Evolutionary conservation across 768 basidiomycete genomes (phyloP).

Genomic region (Termitomyces sp.): DNA sequence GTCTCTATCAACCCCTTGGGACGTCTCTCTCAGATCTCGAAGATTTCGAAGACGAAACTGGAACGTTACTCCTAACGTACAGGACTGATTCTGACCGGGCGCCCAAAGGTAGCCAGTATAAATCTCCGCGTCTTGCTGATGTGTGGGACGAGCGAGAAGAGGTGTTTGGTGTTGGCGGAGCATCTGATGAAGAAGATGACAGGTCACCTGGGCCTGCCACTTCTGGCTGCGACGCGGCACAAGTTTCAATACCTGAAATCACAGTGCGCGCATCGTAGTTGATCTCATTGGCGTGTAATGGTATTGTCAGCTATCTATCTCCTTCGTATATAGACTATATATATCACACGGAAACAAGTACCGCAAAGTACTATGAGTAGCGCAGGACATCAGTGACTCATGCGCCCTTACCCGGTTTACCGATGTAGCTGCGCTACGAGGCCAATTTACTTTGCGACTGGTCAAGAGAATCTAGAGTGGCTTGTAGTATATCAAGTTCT

Average conservation of each 20-base stretch:
- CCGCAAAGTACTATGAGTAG: neutral
- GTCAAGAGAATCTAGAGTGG: slow-evolving; percentile 23
- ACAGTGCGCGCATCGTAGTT: slow-evolving; percentile 9
- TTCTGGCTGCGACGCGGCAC: slow-evolving; percentile 1
- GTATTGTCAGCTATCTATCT: slow-evolving; percentile 10
- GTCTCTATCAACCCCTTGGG: slow-evolving; percentile 70
- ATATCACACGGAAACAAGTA: neutral
- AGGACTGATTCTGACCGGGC: slow-evolving; percentile 16
- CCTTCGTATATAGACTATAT: slow-evolving; percentile 6
- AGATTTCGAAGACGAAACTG: slow-evolving; percentile 42
- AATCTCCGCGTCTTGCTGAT: slow-evolving; percentile 41
- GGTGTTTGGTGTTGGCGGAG: slow-evolving; percentile 61
- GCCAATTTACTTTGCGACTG: slow-evolving; percentile 1
- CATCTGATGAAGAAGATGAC: slow-evolving; percentile 51
- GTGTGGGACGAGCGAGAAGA: slow-evolving; percentile 82
- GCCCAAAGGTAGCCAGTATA: slow-evolving; percentile 24
- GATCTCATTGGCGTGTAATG: neutral
- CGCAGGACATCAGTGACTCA: neutral
- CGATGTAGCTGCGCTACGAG: neutral
- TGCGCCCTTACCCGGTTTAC: neutral
- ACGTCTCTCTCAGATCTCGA: slow-evolving; percentile 47
- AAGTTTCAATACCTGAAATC: slow-evolving; percentile 18
- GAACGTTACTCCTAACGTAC: slow-evolving; percentile 55
- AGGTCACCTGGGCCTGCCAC: slow-evolving; percentile 9
- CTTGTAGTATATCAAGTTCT: slow-evolving; percentile 36